Conservation (phyloP, 768 basidiomycete genomes). For the Boletus pseudo-olivaceus region DNA sequence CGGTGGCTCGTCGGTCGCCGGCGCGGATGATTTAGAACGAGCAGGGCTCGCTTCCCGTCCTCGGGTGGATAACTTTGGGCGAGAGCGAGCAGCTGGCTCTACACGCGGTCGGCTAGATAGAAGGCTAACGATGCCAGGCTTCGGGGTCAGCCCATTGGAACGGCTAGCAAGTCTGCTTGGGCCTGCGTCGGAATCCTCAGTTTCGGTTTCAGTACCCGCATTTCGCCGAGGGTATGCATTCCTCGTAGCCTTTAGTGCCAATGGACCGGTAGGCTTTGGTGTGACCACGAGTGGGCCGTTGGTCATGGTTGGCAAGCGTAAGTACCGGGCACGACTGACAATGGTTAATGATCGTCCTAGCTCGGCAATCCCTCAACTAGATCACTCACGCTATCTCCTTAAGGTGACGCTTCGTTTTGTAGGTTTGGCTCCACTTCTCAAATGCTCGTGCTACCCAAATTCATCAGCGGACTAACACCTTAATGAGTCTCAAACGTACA, state of each 20-base stretch:
- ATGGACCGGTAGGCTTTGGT: conserved; percentile 28
- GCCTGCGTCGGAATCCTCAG: conserved; percentile 31
- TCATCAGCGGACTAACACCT: conserved; percentile 5
- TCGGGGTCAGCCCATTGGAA: conserved; percentile 25
- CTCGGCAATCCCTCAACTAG: conserved; percentile 7
- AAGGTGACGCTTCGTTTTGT: conserved; percentile 66
- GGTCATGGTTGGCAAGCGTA: conserved; percentile 62
- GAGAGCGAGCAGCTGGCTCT: conserved; percentile 25
- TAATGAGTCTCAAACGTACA: conserved; percentile 41
- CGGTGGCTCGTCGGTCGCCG: conserved; percentile 20
- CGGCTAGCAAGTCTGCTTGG: conserved; percentile 24
- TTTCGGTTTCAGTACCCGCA: conserved; percentile 25
- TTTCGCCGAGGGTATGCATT: conserved; percentile 31
- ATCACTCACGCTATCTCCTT: conserved; percentile 79
- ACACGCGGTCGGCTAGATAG: conserved; percentile 33
- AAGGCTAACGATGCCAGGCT: conserved; percentile 37
- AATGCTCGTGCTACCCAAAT: conserved; percentile 45
- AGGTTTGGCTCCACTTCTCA: conserved; percentile 64
- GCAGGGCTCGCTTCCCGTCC: conserved; percentile 33
- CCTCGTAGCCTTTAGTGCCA: conserved; percentile 28
- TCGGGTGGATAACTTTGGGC: conserved; percentile 24
- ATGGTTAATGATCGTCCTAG: conserved; percentile 26
- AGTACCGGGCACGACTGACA: conserved; percentile 72
- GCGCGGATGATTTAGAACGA: conserved; percentile 25
- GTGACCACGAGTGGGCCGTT: conserved; percentile 34